Evolutionary conservation across 345 rosid species (phyloP), one percentile per base, ranked within the genome.

Genomic region (Aquilaria sinensis): DNA sequence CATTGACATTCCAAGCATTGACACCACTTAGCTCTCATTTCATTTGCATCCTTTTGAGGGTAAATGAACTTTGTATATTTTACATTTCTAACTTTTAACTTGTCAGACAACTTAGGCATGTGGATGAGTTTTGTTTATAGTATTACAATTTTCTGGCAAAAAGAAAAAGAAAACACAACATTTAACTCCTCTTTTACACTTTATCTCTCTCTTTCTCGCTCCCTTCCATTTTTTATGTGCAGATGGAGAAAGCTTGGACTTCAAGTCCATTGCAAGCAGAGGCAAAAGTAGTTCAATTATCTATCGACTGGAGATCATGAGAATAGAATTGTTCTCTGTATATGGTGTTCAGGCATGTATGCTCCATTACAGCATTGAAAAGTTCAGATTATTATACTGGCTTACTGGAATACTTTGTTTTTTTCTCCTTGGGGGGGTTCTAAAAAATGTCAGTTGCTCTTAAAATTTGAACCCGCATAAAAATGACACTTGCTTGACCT

Each of bases 321-420:
- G 80, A 67, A 86, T 93, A 58, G 89, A 93, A 72, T 82, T 93
- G 13, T 79, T 90, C 71, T 93, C 97, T 10, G 82, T 86, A 34
- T 86, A 93, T 67, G 94, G 97, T 53, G 70, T 54, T 62, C 92
- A 90, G 97, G 98, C 80, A 73, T 64, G 78, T 76, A 66, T 75
- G 54, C 69, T 32, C 47, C 53, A 51, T 33, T 49, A 60, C 53
- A 43, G 30, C 48, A 57, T 51, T 51, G 65, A 34, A 59, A 47
- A 65, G 56, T 34, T 47, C 43, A 37, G 43, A 37, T 37, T 37
- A 37, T 5, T 37, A 37, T 37, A 37, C 43, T 37, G 43, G 43
- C 43, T 37, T 5, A 9, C 43, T 37, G 43, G 43, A 37, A 37
- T 37, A 37, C 43, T 37, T 5, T 37, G 43, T 37, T 37, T 23